Evolutionary conservation across 345 rosid species (phyloP), one percentile per base, ranked within the genome.

Genomic region (Excoecaria agallocha): DNA sequence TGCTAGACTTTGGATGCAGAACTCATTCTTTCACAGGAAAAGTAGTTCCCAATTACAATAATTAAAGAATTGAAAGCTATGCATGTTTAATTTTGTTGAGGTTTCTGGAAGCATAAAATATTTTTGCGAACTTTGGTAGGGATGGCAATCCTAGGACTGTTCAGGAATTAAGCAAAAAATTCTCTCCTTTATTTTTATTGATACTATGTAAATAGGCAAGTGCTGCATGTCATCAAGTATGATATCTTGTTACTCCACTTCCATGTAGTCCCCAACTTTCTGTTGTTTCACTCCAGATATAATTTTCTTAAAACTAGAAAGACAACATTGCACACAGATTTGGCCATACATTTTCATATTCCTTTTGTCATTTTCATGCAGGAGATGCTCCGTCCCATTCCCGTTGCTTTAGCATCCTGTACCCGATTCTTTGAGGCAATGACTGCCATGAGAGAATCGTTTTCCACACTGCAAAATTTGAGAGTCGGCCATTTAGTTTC

Each of bases 331-430:
- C 60, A 56, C 15, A 25, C 12, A 24, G 37, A n/a, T 58, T n/a
- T 56, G 54, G 60, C 48, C 66, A 52, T 61, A 45, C 37, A 12
- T 20, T 68, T 49, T 64, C 38, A 59, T 51, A 13, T 61, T 67
- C 1, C 9, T 68, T 17, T 56, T n/a, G 51, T 77, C 58, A 12
- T 11, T 6, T 16, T 69, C 46, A 24, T 70, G 68, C 86, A 96
- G 97, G 99, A 96, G 84, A 93, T 96, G 98, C 87, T 96, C 50
- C 98, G 98, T 38, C 99, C 99, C 22, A 91, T 93, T 78, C 99
- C 98, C 0, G 98, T 96, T 76, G 99, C 99, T 64, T 83, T 96
- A 75, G 99, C 99, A 72, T 96, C 99, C 20, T 93, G 97, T 82
- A 91, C 99, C 48, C 82, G 98, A 74, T 93, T 93, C 84, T 96